Conservation (phyloP, 2,329 filamentous ascomycete species). For the Cordyceps cicadae region DNA sequence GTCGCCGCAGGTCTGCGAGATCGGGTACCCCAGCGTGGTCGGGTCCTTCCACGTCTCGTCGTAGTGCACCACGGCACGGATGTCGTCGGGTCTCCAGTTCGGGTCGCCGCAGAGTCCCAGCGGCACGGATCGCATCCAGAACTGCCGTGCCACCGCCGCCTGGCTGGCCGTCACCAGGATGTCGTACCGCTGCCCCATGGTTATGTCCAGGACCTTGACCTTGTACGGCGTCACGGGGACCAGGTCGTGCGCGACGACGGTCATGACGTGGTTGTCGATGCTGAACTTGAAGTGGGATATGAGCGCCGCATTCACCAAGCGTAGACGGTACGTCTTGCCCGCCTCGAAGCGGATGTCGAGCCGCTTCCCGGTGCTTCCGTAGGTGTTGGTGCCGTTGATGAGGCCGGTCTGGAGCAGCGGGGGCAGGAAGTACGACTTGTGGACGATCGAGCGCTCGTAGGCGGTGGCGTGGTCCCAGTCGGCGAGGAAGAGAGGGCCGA, state of each 20-base stretch:
- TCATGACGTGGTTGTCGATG: conserved; percentile 49
- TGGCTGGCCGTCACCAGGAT: not conserved
- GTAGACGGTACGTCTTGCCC: conserved; percentile 37
- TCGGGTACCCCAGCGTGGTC: not conserved
- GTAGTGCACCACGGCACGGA: not conserved
- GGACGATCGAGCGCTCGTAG: not conserved
- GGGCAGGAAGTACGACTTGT: not conserved
- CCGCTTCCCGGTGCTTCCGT: conserved; percentile 22
- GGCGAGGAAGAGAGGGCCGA: conserved; percentile 49
- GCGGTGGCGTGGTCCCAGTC: conserved; percentile 45
- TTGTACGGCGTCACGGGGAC: conserved; percentile 38
- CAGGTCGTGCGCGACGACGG: conserved; percentile 50
- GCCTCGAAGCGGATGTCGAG: conserved; percentile 30
- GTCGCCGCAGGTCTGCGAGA: not conserved
- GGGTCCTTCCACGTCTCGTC: not conserved
- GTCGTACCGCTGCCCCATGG: not conserved
- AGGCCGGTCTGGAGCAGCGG: not conserved
- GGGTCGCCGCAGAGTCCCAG: not conserved
- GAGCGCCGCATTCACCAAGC: conserved; percentile 39
- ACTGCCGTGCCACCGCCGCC: not conserved
- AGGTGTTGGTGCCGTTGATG: not conserved
- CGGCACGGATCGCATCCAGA: not conserved
- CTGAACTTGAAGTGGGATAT: conserved; percentile 40
- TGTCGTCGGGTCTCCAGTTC: not conserved
- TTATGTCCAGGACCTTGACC: conserved; percentile 22